phyloP scores from a whole-genome alignment of 2,329 filamentous ascomycete species.

The Macroventuria anomochaeta region DNA sequence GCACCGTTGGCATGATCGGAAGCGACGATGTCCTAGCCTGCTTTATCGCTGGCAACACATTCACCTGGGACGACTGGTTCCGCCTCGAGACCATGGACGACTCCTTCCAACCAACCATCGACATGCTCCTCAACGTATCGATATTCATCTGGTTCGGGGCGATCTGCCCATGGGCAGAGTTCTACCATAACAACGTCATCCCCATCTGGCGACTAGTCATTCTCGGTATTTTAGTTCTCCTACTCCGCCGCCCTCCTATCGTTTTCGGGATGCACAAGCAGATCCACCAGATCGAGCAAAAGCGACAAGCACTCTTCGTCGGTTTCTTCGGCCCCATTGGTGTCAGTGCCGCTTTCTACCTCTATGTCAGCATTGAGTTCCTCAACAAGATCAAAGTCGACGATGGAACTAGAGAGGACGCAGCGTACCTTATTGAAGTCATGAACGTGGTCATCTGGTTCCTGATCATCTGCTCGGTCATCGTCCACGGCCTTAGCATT shows the following conservation, averaged over 20 bases:
- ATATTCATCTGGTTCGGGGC: constrained; percentile 82
- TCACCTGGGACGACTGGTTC: constrained; percentile 92
- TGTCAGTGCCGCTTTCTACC: constrained; percentile 87
- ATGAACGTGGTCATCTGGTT: constrained; percentile 85
- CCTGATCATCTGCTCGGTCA: constrained; percentile 79
- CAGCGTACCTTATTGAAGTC: constrained; percentile 68
- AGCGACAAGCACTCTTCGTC: constrained; percentile 79
- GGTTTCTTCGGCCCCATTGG: constrained; percentile 95
- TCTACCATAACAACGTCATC: constrained; percentile 71
- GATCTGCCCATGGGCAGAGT: constrained; percentile 79
- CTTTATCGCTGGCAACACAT: constrained; percentile 89
- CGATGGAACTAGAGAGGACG: constrained; percentile 68
- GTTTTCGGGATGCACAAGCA: constrained; percentile 74
- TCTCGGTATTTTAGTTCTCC: constrained; percentile 76
- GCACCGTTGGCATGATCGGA: constrained; percentile 85
- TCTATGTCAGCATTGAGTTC: constrained; percentile 82
- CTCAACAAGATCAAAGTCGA: constrained; percentile 65
- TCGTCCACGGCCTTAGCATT: constrained; percentile 83
- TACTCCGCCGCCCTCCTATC: constrained; percentile 79
- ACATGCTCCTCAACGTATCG: constrained; percentile 89
- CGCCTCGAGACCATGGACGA: constrained; percentile 87
- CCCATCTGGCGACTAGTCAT: constrained; percentile 75
- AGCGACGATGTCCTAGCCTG: constrained; percentile 90
- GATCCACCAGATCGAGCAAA: constrained; percentile 79
- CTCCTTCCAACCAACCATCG: constrained; percentile 89